Base-by-base conservation (phyloP, 306 rosid genomes). In the Vicia sativa region DNA sequence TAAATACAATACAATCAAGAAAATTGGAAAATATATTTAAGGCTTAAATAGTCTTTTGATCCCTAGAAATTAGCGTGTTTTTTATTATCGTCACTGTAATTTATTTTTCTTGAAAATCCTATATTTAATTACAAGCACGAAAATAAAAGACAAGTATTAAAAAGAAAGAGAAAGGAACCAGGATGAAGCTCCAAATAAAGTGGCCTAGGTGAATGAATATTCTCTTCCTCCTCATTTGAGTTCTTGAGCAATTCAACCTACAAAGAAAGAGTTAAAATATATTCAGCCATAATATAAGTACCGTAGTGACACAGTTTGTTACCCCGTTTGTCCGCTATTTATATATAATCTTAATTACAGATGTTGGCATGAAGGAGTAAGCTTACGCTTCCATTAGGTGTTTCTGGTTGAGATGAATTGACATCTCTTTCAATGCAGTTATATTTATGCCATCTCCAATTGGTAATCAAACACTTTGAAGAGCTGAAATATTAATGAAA, bases 381-480 rank as follows among this genome's bases (percentile, higher is more conserved):
- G 54, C 11, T 46, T 62, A 79, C 82, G 29, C 69, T 23, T 70
- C 4, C 4, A 45, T 37, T 8, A 18, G 70, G 13, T 23, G 28
- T 65, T 43, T 52, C 44, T 13, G 50, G 23, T 65, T 67, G 49
- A n/a, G 74, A 2, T 34, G 63, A 80, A 80, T 14, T 58, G 42
- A 34, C 58, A 1, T 74, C 45, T 23, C 21, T 4, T 9, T 68
- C 50, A 71, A 41, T 53, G 67, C 84, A 80, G 0, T 71, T 39
- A 29, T 21, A 16, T 67, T 80, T 80, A 61, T 80, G 84, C 80
- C 75, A 71, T 71, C 14, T 26, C 80, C 84, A 75, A 5, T 80
- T 62, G 26, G 9, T 55, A 19, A 80, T 75, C 46, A 80, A 67
- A 53, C 84, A 80, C 41, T 61, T 80, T 12, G 25, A 9, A 6